Evolutionary conservation across 345 rosid genomes (phyloP), one percentile per base, ranked within the genome.

Genomic region (Sisymbrium altissimum): DNA sequence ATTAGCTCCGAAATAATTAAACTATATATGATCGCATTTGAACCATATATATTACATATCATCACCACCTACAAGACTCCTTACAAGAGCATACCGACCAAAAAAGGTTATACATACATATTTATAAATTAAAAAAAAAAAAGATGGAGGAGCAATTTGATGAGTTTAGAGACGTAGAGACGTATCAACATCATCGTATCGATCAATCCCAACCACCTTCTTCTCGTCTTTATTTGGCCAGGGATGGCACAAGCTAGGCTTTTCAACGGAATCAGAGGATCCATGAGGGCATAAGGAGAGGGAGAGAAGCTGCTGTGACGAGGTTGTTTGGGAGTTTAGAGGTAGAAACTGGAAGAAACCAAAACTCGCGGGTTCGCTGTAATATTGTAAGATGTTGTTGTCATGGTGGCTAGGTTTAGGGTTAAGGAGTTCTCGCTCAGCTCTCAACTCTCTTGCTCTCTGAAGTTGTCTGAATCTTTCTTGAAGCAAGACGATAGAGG

Each of bases 391-490:
- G 76, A 50, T 19, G 64, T 53, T 19, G 70, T 44, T 69, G 59
- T 64, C 74, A 52, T 69, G 79, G 27, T 62, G 80, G 39, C 75
- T 67, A 33, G 84, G 74, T 54, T 83, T 82, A 21, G 64, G 78
- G 29, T 25, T 46, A 5, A 77, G 70, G 4, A 83, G 85, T 80
- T 89, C 87, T 59, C 77, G 77, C 53, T 85, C 86, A 80, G 86
- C 86, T 59, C 93, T 83, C 86, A 86, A 78, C 80, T 84, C 88
- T 69, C 83, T 83, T 11, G 82, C 84, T 65, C 85, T 86, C 44
- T 86, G 86, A 50, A 91, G 70, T 67, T 85, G 82, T 72, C 81
- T 80, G 72, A 91, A 91, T 62, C 95, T 86, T 83, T 91, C 97
- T 68, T 85, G 97, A 81, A 91, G 59, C 56, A 91, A 67, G 41